Evolutionary conservation across 768 basidiomycete genomes (phyloP), one percentile per base, ranked within the genome.

Genomic region (Auricularia heimuer): DNA sequence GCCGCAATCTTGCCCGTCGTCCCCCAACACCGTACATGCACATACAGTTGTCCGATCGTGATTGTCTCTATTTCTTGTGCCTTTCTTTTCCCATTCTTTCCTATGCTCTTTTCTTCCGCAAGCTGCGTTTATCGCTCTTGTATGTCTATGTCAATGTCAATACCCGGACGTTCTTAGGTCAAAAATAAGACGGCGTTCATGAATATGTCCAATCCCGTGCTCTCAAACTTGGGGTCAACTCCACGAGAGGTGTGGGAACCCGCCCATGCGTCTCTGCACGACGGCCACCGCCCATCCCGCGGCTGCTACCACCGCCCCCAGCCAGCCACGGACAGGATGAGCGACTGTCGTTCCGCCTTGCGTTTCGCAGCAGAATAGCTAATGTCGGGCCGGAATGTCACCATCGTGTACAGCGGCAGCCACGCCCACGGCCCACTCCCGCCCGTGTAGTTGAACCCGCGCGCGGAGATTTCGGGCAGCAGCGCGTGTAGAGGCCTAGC

Each of bases 381-480:
- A 70, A 99, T 85, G 76, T 98, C 96, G 62, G 94, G 92, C 51
- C 96, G 84, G 79, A 99, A 99, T 54, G 96, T 98, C 69, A 97
- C 89, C 95, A 98, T 97, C 39, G 92, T 92, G 76, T 99, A 99
- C 62, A 96, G 81, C 65, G 93, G 90, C 62, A 94, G 82, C 95
- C 95, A 98, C 44, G 92, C 94, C 68, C 74, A 73, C 54, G 87
- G 88, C 66, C 56, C 29, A 10, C 56, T 35, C 56, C 34, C 67
- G 24, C 29, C 24, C 8, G 56, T 14, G 34, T 33, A 60, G 4
- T 6, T 33, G 56, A 29, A 60, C 29, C 16, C 24, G 4, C 56
- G 16, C 24, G 4, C 11, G 34, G 56, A 29, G 29, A 60, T 10
- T 60, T 14, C 56, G 24, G 56, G 56, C 24, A 60, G 56, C 67